Percentiles rank a stretch among this genome's conserved stretches.
Evolutionary conservation across 805 yeast species (phyloP).

Genomic region (Suhomyces sp.): DNA sequence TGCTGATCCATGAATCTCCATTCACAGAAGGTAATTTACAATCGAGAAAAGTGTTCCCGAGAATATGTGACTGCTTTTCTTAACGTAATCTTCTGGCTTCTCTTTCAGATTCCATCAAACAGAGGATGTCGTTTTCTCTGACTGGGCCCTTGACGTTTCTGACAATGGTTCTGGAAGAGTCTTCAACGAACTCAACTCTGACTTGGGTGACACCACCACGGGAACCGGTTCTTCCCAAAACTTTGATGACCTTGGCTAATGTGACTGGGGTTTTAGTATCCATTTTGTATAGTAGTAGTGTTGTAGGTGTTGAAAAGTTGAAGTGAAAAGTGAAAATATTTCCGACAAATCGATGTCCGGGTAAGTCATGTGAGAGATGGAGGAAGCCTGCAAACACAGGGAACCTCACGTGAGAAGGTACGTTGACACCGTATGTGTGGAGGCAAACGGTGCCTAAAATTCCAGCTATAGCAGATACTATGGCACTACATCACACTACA

Average conservation of each 20-base stretch:
- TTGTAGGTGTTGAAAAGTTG: not conserved
- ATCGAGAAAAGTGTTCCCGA: not conserved
- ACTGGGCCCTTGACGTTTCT: conserved; percentile 98
- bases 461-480: no score
- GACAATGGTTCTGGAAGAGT: conserved; percentile 91
- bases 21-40: not conserved
- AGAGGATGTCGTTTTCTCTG: conserved; percentile 96
- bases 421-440: no score
- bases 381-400: not conserved
- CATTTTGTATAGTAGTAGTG: conserved; percentile 14
- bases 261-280: conserved; percentile 88
- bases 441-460: no score
- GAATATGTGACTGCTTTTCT: conserved; percentile 12
- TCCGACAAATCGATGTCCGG: not conserved
- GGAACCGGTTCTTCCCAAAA: conserved; percentile 99
- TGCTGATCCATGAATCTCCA: conserved; percentile 1
- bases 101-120: conserved; percentile 99
- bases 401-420: not conserved
- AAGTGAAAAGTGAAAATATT: not conserved
- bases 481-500: no score
- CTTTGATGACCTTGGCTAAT: conserved; percentile 99
- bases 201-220: conserved; percentile 99
- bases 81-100: conserved; percentile 96
- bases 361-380: not conserved
- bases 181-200: conserved; percentile 95